Evolutionary conservation across 2,329 filamentous ascomycete genomes (phyloP).

Genomic region (Epicoccum nigrum): DNA sequence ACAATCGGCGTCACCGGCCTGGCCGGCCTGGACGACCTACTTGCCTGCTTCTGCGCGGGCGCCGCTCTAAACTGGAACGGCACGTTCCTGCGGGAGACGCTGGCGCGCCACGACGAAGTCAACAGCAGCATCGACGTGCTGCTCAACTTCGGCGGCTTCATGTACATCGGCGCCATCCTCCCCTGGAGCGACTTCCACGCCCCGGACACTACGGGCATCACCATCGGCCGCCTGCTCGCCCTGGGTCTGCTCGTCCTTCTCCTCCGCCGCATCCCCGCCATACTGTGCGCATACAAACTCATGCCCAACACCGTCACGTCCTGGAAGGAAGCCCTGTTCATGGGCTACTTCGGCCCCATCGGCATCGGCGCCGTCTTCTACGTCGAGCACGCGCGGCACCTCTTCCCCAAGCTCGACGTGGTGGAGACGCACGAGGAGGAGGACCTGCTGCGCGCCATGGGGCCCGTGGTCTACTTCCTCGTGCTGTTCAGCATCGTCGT

Average conservation of each 20-base stretch:
- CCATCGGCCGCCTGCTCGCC: slow-evolving; percentile 56
- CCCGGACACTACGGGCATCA: slow-evolving; percentile 60
- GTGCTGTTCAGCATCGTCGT: slow-evolving; percentile 56
- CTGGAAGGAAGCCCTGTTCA: slow-evolving; percentile 65
- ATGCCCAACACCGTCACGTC: slow-evolving; percentile 60
- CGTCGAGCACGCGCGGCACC: slow-evolving; percentile 53
- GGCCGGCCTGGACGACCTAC: slow-evolving; percentile 64
- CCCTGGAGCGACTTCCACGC: slow-evolving; percentile 62
- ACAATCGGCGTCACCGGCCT: slow-evolving; percentile 63
- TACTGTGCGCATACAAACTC: slow-evolving; percentile 61
- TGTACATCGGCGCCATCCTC: slow-evolving; percentile 63
- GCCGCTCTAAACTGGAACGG: slow-evolving; percentile 68
- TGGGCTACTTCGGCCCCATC: slow-evolving; percentile 62
- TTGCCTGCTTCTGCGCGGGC: slow-evolving; percentile 67
- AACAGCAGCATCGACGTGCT: slow-evolving; percentile 64
- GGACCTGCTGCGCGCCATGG: slow-evolving; percentile 48
- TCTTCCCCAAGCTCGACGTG: slow-evolving; percentile 51
- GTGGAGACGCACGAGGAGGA: slow-evolving; percentile 51
- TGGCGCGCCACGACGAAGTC: slow-evolving; percentile 65
- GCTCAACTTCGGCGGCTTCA: slow-evolving; percentile 66
- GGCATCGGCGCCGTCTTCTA: slow-evolving; percentile 54
- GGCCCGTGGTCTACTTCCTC: slow-evolving; percentile 56
- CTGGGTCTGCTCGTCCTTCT: slow-evolving; percentile 60
- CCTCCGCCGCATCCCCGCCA: slow-evolving; percentile 64
- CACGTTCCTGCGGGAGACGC: slow-evolving; percentile 61